These are phyloP conservation scores for Fraxinus excelsior DNA, from an alignment of 257 asterid species.

Conservation along the genomic window DNA sequence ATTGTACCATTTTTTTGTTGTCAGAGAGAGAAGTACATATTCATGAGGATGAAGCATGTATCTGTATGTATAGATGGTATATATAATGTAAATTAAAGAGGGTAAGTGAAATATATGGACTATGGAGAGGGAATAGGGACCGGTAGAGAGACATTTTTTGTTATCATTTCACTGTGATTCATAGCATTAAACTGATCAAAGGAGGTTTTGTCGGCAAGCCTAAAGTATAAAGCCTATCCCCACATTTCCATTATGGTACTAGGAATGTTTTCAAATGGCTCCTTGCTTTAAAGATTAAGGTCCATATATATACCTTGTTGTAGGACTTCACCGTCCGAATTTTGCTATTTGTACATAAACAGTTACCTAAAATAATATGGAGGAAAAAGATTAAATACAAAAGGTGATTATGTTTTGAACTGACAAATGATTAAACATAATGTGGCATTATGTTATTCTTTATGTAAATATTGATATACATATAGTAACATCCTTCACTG, in stretches of 20 bases:
- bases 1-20: conserved; percentile 34
- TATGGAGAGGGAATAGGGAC: not conserved
- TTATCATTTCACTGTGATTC: not conserved
- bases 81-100: not conserved
- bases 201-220: not conserved
- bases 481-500: too few relatives aligned
- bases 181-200: not conserved
- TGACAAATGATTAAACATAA: too few relatives aligned
- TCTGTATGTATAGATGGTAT: not conserved
- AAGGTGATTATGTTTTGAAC: too few relatives aligned
- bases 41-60: not conserved
- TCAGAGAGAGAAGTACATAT: conserved; percentile 2
- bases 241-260: not conserved
- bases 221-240: not conserved
- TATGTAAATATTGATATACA: too few relatives aligned
- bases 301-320: too few relatives aligned
- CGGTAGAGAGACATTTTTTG: not conserved
- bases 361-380: too few relatives aligned
- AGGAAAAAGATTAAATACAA: too few relatives aligned
- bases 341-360: too few relatives aligned
- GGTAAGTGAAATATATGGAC: not conserved
- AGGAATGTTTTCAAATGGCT: not conserved
- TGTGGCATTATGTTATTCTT: too few relatives aligned
- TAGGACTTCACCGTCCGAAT: not conserved
- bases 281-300: not conserved